phyloP scores from a whole-genome alignment of 1,139 yeast genomes.

The Nakaseomyces sp. region DNA sequence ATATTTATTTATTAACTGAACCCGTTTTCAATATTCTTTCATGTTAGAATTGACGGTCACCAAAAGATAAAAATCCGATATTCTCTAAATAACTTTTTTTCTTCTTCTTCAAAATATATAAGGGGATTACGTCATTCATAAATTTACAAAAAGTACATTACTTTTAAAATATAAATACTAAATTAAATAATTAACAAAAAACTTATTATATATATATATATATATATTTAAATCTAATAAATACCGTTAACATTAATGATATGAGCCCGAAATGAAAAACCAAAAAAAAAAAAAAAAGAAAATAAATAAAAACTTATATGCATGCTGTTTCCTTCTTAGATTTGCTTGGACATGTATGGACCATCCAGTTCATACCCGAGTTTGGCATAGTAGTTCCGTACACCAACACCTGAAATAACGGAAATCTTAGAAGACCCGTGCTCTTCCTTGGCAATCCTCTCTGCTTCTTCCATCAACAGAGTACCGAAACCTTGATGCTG shows the following conservation, averaged over 20 bases:
- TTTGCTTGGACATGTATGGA: slow-evolving; percentile 80
- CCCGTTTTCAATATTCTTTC: too few relatives aligned
- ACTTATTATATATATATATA: background rate
- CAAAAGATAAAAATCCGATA: background rate
- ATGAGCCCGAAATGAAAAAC: too few relatives aligned
- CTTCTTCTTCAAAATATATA: too few relatives aligned
- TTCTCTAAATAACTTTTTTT: too few relatives aligned
- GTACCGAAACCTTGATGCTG: slow-evolving; percentile 99
- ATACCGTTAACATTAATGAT: background rate
- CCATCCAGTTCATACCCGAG: slow-evolving; percentile 91
- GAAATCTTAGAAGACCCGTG: slow-evolving; percentile 88
- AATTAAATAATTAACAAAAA: slow-evolving; percentile 6
- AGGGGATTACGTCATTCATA: too few relatives aligned
- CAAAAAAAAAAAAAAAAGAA: background rate
- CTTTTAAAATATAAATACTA: too few relatives aligned
- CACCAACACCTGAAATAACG: slow-evolving; percentile 97
- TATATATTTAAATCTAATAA: too few relatives aligned
- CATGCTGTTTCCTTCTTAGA: slow-evolving; percentile 7
- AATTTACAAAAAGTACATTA: too few relatives aligned
- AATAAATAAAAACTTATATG: slow-evolving; percentile 1
- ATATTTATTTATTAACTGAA: too few relatives aligned
- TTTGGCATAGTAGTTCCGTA: slow-evolving; percentile 86
- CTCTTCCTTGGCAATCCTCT: slow-evolving; percentile 87
- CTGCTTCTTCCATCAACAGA: slow-evolving; percentile 95
- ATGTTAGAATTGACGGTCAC: too few relatives aligned